Base-by-base conservation (phyloP, 23 red algal species). In the Chondrus crispus region DNA sequence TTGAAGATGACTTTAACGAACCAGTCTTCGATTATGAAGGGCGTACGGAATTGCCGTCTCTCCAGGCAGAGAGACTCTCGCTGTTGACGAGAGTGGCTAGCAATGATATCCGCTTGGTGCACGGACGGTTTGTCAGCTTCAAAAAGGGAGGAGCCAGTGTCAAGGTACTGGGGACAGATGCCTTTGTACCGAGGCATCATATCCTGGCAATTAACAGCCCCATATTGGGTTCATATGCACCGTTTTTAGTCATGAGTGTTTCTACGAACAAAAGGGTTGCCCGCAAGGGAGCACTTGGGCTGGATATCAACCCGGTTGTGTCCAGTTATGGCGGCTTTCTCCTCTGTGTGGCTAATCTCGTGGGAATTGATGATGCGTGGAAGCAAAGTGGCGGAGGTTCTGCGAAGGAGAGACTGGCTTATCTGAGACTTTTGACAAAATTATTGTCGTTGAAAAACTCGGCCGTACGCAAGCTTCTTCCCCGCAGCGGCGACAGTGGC, bases 1-100 rank as follows among this genome's bases (percentile, higher is more conserved):
- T 90, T 20, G 96, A 98, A 45, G 91, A 98, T 76, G 96, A 93
- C 46, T 98, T 98, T 85, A 68, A 90, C 46, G 96, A 98, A 68
- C 96, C 96, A 2, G 88, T 89, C 35, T 22, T 98, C 2, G 96
- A 98, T 69, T 82, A 94, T 45, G 77, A 82, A 44, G 38, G 58
- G 18, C 69, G 77, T 42, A 20, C 63, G 18, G 37, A 46, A 4
- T 38, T 95, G 51, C 86, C 72, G 20, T 74, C 93, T 63, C 57
- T 84, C 54, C 49, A 39, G 7, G 78, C 93, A n/a, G 85, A 73
- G 54, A 60, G 77, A 44, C 47, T 74, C 40, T 76, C 30, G 16
- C 44, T 87, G 53, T 43, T 88, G 5, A 45, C 70, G 54, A 82
- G 47, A n/a, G 46, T 78, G 14, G 73, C 55, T 22, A 40, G 64